Evolutionary conservation across 768 basidiomycete species (phyloP), one percentile per base, ranked within the genome.

Genomic region (Leccinum ochraceum): DNA sequence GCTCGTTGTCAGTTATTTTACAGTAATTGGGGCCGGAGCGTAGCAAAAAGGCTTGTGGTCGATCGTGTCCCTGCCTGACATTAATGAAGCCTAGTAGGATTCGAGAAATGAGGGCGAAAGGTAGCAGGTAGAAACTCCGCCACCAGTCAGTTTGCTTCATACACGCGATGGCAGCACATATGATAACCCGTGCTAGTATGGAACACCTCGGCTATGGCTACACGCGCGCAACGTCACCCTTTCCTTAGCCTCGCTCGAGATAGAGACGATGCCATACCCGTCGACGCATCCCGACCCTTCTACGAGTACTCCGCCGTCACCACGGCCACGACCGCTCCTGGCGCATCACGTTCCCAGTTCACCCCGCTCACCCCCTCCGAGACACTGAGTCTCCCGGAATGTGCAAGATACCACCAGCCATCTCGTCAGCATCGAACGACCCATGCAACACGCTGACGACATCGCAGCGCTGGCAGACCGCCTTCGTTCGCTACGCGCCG

Each of bases 191-290:
- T 34, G 51, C 60, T 7, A 66, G 70, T 37, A 42, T 30, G 57
- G 55, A 13, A 60, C 60, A 2, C 54, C 62, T 6, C 49, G 62
- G 6, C 14, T 58, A 48, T 71, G 67, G 69, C 54, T 56, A 22
- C 68, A 53, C 13, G 59, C 63, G 6, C 69, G 66, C 10, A 72
- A 26, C 26, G 26, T 26, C 26, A 6, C 26, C 1, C 26, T 26
- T 7, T 26, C 26, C 26, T 26, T 26, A 0, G 68, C 76, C 16
- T 74, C 77, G 63, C 67, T 69, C 46, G 74, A 78, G 26, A 63
- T 80, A 4, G 67, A 63, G 53, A 64, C 71, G 1, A 68, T 75
- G 62, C 75, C 74, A n/a, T 76, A 78, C 53, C 77, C 78, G 1
- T 60, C 58, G 1, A 37, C 64, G 16, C 61, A 65, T 4, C 74